phyloP scores from a whole-genome alignment of 352 stramenopile species.

The Globisporangium parvum region DNA sequence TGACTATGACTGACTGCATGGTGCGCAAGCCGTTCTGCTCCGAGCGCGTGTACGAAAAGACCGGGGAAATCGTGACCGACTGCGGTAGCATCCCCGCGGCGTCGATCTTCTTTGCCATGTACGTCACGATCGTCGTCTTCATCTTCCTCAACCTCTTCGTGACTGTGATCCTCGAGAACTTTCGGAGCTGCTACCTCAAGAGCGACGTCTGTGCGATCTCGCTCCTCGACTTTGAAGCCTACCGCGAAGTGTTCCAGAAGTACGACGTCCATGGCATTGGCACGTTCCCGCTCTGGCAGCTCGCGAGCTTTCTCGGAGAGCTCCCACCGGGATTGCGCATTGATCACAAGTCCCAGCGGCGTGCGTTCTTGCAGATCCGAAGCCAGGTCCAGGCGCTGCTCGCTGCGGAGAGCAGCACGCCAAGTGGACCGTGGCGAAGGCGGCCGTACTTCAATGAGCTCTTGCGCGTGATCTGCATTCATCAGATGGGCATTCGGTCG shows the following conservation, averaged over 20 bases:
- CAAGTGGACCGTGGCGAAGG: constrained; percentile 20
- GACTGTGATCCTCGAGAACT: constrained; percentile 79
- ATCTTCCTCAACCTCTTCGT: constrained; percentile 84
- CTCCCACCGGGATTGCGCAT: constrained; percentile 48
- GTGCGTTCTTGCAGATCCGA: constrained; percentile 63
- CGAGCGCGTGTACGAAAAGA: constrained; percentile 26
- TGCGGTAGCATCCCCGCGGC: constrained; percentile 41
- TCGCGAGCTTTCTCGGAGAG: constrained; percentile 47
- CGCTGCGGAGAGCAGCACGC: constrained; percentile 16
- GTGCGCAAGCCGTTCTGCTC: constrained; percentile 45
- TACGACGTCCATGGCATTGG: constrained; percentile 52
- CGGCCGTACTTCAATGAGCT: constrained; percentile 76
- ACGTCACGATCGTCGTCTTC: constrained; percentile 73
- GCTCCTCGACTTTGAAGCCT: constrained; percentile 68
- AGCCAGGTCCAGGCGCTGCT: constrained; percentile 53
- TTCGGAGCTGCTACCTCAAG: constrained; percentile 73
- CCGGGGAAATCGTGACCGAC: constrained; percentile 43
- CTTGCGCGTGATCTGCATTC: constrained; percentile 66
- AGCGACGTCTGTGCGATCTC: constrained; percentile 69
- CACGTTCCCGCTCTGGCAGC: constrained; percentile 63
- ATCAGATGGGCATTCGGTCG: constrained; percentile 73
- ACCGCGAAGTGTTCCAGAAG: constrained; percentile 59
- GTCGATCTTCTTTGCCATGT: constrained; percentile 62
- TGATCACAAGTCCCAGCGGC: constrained; percentile 31
- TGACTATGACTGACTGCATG: constrained; percentile 83